Conservation (phyloP, 1,284 basidiomycete species). For the Cryptococcus neoformans region DNA sequence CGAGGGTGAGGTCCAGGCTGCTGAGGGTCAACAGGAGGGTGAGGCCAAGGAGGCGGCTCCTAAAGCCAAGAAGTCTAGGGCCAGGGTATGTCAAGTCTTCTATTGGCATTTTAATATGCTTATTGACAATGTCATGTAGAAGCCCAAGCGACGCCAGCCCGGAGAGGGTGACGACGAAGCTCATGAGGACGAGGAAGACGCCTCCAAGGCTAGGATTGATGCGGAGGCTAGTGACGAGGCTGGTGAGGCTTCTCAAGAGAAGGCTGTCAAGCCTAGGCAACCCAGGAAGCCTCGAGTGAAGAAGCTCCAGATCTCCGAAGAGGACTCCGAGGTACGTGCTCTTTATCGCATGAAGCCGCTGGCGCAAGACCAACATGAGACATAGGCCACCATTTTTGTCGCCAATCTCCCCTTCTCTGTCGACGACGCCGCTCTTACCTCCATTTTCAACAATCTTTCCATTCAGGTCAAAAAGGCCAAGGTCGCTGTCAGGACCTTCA, state of each 20-base stretch:
- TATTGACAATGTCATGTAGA: slow-evolving; percentile 9
- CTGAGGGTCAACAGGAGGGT: slow-evolving; percentile 24
- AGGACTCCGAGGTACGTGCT: slow-evolving; percentile 41
- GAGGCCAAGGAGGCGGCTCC: slow-evolving; percentile 22
- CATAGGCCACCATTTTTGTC: slow-evolving; percentile 61
- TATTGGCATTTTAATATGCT: background rate
- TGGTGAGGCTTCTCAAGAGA: slow-evolving; percentile 8
- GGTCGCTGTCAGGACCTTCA: slow-evolving; percentile 62
- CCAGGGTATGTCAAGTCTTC: slow-evolving; percentile 8
- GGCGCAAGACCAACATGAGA: too few species aligned
- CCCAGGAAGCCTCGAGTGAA: slow-evolving; percentile 49
- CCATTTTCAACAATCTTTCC: slow-evolving; percentile 77
- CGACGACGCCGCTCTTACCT: slow-evolving; percentile 68
- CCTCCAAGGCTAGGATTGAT: slow-evolving; percentile 14
- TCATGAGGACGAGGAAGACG: slow-evolving; percentile 20
- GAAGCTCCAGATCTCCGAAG: slow-evolving; percentile 30
- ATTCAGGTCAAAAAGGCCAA: slow-evolving; percentile 77
- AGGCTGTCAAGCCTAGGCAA: slow-evolving; percentile 39
- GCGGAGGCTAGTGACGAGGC: background rate
- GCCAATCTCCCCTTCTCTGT: slow-evolving; percentile 92
- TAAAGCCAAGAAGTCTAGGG: slow-evolving; percentile 30
- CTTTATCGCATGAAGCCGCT: background rate
- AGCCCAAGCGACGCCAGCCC: slow-evolving; percentile 41
- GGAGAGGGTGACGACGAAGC: slow-evolving; percentile 37
- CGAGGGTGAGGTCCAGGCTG: slow-evolving; percentile 44